phyloP scores from a whole-genome alignment of 2,329 filamentous ascomycete species.

The Cercospora sp. region DNA sequence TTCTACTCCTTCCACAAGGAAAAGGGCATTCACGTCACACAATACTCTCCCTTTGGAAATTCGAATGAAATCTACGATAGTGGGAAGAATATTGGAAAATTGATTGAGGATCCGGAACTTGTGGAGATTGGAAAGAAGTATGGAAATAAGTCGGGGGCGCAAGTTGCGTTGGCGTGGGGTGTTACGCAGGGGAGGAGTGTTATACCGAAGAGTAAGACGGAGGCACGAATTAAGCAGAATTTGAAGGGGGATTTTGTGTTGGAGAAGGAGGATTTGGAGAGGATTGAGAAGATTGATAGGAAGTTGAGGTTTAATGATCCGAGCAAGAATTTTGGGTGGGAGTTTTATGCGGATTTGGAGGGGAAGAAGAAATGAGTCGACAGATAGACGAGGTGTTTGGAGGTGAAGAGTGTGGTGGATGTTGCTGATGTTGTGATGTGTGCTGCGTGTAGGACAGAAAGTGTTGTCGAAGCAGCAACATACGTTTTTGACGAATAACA shows the following conservation, averaged over 20 bases:
- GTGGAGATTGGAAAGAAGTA: slow-evolving; percentile 56
- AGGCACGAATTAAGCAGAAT: slow-evolving; percentile 39
- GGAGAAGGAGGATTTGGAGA: slow-evolving; percentile 57
- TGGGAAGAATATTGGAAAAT: slow-evolving; percentile 47
- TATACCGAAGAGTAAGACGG: slow-evolving; percentile 56
- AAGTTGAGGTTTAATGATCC: slow-evolving; percentile 65
- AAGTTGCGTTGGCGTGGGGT: slow-evolving; percentile 58
- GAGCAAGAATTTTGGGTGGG: slow-evolving; percentile 56
- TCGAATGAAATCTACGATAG: slow-evolving; percentile 53
- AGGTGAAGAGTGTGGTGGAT: no score
- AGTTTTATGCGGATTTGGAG: slow-evolving; percentile 61
- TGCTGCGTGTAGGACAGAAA: neutral
- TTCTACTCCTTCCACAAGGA: slow-evolving; percentile 54
- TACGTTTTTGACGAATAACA: neutral
- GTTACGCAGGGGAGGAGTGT: slow-evolving; percentile 54
- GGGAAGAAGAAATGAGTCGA: slow-evolving; percentile 47
- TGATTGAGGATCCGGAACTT: slow-evolving; percentile 55
- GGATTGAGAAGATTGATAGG: slow-evolving; percentile 58
- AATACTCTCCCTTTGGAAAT: slow-evolving; percentile 59
- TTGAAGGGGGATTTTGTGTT: slow-evolving; percentile 59
- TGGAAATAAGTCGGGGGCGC: slow-evolving; percentile 50
- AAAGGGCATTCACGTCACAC: slow-evolving; percentile 56
- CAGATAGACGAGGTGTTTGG: no score
- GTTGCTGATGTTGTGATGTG: neutral
- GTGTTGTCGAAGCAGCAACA: neutral